Evolutionary conservation across 352 stramenopile genomes (phyloP).

Genomic region (Globisporangium radiosum): DNA sequence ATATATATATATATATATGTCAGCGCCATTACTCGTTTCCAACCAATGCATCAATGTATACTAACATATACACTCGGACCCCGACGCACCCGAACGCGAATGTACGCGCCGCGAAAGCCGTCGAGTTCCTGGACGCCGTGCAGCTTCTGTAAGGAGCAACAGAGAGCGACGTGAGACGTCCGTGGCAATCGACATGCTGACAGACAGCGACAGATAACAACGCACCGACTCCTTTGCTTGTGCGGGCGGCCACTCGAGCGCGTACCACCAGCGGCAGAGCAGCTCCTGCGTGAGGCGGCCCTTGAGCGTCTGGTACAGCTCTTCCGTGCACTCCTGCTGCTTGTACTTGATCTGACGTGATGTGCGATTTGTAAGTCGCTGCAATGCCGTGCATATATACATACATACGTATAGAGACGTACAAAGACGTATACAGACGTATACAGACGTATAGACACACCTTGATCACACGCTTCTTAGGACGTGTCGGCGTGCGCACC

Average conservation of each 20-base stretch:
- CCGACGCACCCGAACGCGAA: constrained; percentile 59
- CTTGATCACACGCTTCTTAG: constrained; percentile 65
- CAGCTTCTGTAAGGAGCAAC: constrained; percentile 28
- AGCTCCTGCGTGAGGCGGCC: constrained; percentile 67
- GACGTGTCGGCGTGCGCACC: constrained; percentile 12
- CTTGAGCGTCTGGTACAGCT: constrained; percentile 78
- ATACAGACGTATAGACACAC: constrained; percentile 11
- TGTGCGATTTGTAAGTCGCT: not conserved
- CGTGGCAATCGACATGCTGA: not conserved
- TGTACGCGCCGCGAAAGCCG: constrained; percentile 69
- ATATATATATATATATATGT: too few relatives aligned
- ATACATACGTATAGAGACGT: not conserved
- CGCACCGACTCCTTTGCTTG: constrained; percentile 27
- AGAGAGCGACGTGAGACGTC: not conserved
- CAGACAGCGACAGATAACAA: not conserved
- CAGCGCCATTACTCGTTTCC: not conserved
- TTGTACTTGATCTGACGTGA: constrained; percentile 65
- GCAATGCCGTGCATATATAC: not conserved
- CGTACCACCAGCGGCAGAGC: constrained; percentile 85
- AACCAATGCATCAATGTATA: not conserved
- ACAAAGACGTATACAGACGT: not conserved
- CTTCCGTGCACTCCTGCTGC: constrained; percentile 79
- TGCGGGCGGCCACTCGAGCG: constrained; percentile 62
- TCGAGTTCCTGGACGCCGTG: constrained; percentile 79
- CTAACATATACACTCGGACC: not conserved